Conservation (phyloP, 1,284 basidiomycete species). For the Rhodotorula sp. region DNA sequence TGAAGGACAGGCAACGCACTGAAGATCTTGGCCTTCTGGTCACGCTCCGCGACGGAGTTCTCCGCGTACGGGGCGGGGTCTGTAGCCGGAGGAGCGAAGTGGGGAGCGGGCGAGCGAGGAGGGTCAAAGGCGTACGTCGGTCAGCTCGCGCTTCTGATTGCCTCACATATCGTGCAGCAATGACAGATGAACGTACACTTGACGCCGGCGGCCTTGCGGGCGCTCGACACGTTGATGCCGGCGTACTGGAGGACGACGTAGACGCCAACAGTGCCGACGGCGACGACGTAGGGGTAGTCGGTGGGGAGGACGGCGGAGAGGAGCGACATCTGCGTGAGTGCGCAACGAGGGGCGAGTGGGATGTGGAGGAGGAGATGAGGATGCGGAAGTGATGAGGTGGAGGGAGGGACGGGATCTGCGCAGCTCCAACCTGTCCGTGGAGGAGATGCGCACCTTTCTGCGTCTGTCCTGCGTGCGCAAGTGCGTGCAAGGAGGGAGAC, state of each 20-base stretch:
- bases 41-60: conserved; percentile 19
- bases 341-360: too few relatives aligned
- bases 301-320: neutral
- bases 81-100: neutral
- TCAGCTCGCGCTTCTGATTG: too few relatives aligned
- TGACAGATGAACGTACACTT: conserved; percentile 3
- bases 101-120: neutral
- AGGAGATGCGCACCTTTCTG: too few relatives aligned
- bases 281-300: conserved; percentile 29
- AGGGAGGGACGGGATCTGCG: neutral
- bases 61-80: conserved; percentile 33
- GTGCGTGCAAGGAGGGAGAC: too few relatives aligned
- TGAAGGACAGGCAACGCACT: neutral
- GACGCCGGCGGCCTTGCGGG: conserved; percentile 30
- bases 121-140: neutral
- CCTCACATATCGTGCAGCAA: neutral
- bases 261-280: conserved; percentile 22
- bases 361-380: neutral
- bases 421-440: too few relatives aligned
- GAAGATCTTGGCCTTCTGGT: conserved; percentile 24
- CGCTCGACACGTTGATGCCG: conserved; percentile 10
- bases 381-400: neutral
- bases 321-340: conserved; percentile 29
- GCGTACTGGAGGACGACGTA: conserved; percentile 19
- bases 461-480: too few relatives aligned